phyloP scores from a whole-genome alignment of 208 protist genomes.

The Kentomonas sorsogonicus region DNA sequence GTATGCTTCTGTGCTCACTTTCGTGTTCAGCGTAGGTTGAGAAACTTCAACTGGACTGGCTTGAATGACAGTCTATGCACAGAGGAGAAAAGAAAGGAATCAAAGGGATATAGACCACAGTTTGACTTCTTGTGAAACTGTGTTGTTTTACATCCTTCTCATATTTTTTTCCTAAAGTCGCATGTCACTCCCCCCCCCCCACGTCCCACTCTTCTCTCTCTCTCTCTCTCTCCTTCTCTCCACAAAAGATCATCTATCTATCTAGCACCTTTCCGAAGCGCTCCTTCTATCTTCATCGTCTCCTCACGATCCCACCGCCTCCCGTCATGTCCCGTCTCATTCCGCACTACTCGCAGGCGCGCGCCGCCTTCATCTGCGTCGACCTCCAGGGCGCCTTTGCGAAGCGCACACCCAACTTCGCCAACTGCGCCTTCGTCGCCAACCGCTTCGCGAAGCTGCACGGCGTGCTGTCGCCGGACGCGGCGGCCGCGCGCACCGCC shows the following conservation, averaged over 20 bases:
- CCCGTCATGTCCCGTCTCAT: constrained; percentile 60
- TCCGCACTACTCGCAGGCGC: constrained; percentile 50
- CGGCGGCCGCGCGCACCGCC: constrained; percentile 53
- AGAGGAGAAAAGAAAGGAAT: no score
- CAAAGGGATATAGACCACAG: no score
- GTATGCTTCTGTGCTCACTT: no score
- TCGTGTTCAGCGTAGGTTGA: no score
- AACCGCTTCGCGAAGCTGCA: constrained; percentile 61
- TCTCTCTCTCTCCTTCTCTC: no score
- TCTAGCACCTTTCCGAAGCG: no score
- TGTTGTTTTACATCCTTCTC: constrained; percentile 8
- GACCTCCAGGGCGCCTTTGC: constrained; percentile 70
- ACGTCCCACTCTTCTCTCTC: constrained; percentile 2
- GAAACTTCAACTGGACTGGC: no score
- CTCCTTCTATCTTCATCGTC: neutral
- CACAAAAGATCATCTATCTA: no score
- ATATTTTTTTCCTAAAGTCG: constrained; percentile 15
- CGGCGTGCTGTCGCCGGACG: no score
- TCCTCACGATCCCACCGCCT: no score
- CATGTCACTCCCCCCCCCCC: neutral
- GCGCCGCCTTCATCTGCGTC: constrained; percentile 67
- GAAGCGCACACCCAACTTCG: constrained; percentile 52
- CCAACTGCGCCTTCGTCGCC: constrained; percentile 70
- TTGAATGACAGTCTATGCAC: no score
- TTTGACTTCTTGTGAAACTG: constrained; percentile 3